Evolutionary conservation across 805 yeast genomes (phyloP).

Genomic region (Wickerhamiella australiensis): DNA sequence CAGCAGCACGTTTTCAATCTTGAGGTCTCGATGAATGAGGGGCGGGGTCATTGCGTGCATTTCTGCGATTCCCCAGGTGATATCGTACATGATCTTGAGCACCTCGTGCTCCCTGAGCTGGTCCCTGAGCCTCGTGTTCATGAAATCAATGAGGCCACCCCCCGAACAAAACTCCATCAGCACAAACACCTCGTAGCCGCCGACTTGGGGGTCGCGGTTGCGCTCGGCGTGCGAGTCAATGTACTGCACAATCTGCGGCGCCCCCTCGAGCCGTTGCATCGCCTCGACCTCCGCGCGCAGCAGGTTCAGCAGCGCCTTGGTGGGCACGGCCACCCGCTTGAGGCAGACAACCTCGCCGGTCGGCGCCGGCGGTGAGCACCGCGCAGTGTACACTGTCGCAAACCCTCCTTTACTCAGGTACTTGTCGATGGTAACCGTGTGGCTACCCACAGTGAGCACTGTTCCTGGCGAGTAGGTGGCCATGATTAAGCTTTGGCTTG

Average conservation of each 20-base stretch:
- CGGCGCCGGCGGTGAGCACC: conserved; percentile 47
- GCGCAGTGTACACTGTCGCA: conserved; percentile 85
- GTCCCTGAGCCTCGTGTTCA: conserved; percentile 74
- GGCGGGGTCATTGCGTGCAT: conserved; percentile 67
- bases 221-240: conserved; percentile 92
- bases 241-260: conserved; percentile 71
- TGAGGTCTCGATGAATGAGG: conserved; percentile 82
- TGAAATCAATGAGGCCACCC: conserved; percentile 69
- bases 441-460: conserved; percentile 69
- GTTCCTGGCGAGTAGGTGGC: conserved; percentile 61
- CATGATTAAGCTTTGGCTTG: conserved; percentile 18
- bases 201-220: conserved; percentile 31
- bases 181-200: conserved; percentile 72
- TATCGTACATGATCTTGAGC: conserved; percentile 70
- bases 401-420: conserved; percentile 85
- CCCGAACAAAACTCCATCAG: conserved; percentile 90
- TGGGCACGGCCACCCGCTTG: conserved; percentile 92
- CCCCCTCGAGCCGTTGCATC: conserved; percentile 77
- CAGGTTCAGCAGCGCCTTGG: conserved; percentile 66
- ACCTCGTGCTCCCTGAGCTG: conserved; percentile 70
- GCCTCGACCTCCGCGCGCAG: conserved; percentile 94
- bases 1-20: conserved; percentile 86
- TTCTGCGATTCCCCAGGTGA: conserved; percentile 62
- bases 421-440: conserved; percentile 50
- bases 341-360: conserved; percentile 58